Evolutionary conservation across 345 rosid species (phyloP).

Genomic region (Geranium rotundifolium): DNA sequence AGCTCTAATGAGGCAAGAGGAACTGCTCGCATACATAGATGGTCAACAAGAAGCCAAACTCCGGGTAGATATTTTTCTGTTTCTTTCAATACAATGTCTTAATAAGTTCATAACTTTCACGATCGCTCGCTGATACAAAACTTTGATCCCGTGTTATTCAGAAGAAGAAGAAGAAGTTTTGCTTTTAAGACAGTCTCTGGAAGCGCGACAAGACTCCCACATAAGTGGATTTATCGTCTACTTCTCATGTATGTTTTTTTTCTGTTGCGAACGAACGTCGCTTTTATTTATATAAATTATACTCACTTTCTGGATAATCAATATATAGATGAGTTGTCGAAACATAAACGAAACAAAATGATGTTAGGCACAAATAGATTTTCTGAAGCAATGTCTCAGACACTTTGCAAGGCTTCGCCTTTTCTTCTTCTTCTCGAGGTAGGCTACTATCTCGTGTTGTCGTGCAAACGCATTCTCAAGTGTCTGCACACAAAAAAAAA

Average conservation of each 20-base stretch:
- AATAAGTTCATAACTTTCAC: too few species aligned
- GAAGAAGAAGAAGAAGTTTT: slow-evolving; percentile 52
- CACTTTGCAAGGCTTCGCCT: slow-evolving; percentile 13
- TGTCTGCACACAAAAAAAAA: slow-evolving; percentile 26
- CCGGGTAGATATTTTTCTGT: slow-evolving; percentile 30
- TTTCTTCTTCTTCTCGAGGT: slow-evolving; percentile 44
- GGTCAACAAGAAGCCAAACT: slow-evolving; percentile 61
- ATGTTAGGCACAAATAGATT: slow-evolving; percentile 3
- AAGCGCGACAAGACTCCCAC: slow-evolving; percentile 1
- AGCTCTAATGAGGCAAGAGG: slow-evolving; percentile 95
- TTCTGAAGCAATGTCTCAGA: not conserved
- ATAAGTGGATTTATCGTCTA: not conserved
- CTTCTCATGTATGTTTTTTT: slow-evolving; percentile 1
- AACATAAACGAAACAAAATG: too few species aligned
- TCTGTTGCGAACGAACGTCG: not conserved
- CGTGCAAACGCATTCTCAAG: slow-evolving; percentile 31
- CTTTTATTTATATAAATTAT: too few species aligned
- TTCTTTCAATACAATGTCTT: too few species aligned
- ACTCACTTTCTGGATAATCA: not conserved
- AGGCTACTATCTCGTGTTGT: slow-evolving; percentile 36
- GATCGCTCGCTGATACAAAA: slow-evolving; percentile 3
- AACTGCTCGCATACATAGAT: slow-evolving; percentile 84
- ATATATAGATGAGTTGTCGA: too few species aligned
- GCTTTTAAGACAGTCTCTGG: slow-evolving; percentile 34
- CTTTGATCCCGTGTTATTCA: slow-evolving; percentile 11